Evolutionary conservation across 228 moss, liverwort and hornwort species (phyloP).

Genomic region (Sphagnum fallax): DNA sequence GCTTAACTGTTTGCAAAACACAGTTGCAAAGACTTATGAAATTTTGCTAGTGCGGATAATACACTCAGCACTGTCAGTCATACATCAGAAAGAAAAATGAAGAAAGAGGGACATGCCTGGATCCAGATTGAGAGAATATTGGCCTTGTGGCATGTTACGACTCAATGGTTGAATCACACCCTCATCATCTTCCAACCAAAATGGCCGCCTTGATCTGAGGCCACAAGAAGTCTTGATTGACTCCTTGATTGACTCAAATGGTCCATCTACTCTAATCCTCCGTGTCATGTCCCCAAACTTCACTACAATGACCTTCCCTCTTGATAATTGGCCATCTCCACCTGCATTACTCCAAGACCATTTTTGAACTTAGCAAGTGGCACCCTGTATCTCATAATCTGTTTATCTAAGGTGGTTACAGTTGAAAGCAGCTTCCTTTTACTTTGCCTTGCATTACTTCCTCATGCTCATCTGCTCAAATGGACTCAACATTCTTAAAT

Average conservation of each 20-base stretch:
- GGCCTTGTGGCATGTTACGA: slow-evolving; percentile 41
- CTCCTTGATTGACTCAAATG: slow-evolving; percentile 58
- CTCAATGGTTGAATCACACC: slow-evolving; percentile 51
- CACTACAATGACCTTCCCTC: slow-evolving; percentile 38
- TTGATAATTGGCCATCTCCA: slow-evolving; percentile 30
- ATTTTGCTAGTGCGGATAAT: too few species aligned
- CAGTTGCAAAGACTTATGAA: too few species aligned
- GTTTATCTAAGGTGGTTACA: too few species aligned
- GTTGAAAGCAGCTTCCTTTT: too few species aligned
- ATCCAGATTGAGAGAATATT: slow-evolving; percentile 42
- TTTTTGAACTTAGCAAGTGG: too few species aligned
- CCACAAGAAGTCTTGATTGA: slow-evolving; percentile 45
- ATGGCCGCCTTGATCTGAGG: slow-evolving; percentile 38
- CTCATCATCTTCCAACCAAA: slow-evolving; percentile 55
- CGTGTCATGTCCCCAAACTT: slow-evolving; percentile 38
- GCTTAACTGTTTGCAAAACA: too few species aligned
- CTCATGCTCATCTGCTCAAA: too few species aligned
- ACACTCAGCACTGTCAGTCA: too few species aligned
- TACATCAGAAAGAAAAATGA: not conserved
- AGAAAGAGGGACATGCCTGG: slow-evolving; percentile 18
- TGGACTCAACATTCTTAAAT: too few species aligned
- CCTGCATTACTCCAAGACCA: slow-evolving; percentile 12
- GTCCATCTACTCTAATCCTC: slow-evolving; percentile 45
- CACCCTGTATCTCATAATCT: too few species aligned
- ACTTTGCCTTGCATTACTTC: too few species aligned